Conservation (phyloP, 2,329 filamentous ascomycete species). For the Fusarium hostae region DNA sequence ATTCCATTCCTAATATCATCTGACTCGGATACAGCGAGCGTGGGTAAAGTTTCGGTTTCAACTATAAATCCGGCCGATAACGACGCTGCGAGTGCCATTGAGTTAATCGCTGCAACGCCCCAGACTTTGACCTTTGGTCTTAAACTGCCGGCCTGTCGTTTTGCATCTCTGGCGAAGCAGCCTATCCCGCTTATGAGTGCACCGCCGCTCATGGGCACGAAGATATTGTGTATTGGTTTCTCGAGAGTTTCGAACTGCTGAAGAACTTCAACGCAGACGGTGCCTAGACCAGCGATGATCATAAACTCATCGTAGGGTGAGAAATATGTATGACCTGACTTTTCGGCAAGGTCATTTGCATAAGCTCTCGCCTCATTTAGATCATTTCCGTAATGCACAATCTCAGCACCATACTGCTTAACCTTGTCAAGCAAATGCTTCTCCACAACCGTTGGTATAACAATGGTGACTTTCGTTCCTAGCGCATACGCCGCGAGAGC, state of each 20-base stretch:
- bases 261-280: not conserved
- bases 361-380: not conserved
- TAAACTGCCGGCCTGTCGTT: not conserved
- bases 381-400: not conserved
- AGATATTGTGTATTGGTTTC: not conserved
- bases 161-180: conserved; percentile 1
- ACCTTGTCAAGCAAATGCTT: not conserved
- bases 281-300: not conserved
- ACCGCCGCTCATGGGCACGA: not conserved
- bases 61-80: not conserved
- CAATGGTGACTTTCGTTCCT: not conserved
- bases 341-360: not conserved
- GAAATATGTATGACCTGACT: not conserved
- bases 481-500: not conserved
- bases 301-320: not conserved
- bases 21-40: not conserved
- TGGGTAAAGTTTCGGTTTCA: not conserved
- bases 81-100: not conserved
- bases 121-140: not conserved
- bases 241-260: not conserved
- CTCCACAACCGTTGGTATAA: not conserved
- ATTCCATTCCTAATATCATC: not conserved
- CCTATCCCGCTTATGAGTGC: not conserved
- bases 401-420: not conserved
- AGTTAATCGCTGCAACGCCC: not conserved